A percentile compares a stretch with the other conserved stretches of the same genome.
These are phyloP conservation scores for Melanogaster broomeanus DNA, from an alignment of 768 basidiomycete species.

Conservation along the genomic window DNA sequence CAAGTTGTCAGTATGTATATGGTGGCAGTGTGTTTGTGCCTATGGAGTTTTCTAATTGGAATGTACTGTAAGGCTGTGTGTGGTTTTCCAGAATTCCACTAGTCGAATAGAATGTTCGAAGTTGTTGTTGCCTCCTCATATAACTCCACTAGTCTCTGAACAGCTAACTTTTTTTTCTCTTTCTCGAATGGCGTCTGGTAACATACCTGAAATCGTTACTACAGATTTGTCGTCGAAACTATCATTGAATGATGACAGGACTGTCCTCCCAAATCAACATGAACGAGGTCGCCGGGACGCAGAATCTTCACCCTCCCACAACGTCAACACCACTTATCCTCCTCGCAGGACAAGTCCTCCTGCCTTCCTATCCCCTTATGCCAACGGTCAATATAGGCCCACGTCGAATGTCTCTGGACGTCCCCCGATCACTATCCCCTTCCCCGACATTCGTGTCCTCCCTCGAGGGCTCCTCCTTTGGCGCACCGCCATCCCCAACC, in stretches of 20 bases:
- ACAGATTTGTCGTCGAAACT: conserved; percentile 36
- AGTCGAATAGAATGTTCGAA: background rate
- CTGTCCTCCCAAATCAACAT: background rate
- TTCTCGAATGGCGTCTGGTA: conserved; percentile 20
- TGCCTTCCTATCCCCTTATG: conserved; percentile 26
- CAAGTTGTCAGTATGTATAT: no score
- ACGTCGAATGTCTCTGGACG: conserved; percentile 32
- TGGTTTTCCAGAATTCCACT: no score
- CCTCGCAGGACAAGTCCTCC: conserved; percentile 1
- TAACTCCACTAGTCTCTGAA: background rate
- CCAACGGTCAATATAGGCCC: background rate
- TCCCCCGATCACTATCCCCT: conserved; percentile 29
- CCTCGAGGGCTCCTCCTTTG: conserved; percentile 42
- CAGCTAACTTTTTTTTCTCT: background rate
- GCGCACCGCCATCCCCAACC: conserved; percentile 72
- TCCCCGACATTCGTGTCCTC: conserved; percentile 36
- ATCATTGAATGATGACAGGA: conserved; percentile 14
- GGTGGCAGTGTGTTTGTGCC: no score
- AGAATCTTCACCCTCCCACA: background rate
- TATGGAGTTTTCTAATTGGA: no score
- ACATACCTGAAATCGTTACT: conserved; percentile 37
- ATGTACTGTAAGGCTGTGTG: no score
- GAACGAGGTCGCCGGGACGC: background rate
- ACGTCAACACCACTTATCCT: background rate
- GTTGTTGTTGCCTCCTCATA: conserved; percentile 4